Conservation (phyloP, 1,284 basidiomycete genomes). For the Earliella scabrosa region DNA sequence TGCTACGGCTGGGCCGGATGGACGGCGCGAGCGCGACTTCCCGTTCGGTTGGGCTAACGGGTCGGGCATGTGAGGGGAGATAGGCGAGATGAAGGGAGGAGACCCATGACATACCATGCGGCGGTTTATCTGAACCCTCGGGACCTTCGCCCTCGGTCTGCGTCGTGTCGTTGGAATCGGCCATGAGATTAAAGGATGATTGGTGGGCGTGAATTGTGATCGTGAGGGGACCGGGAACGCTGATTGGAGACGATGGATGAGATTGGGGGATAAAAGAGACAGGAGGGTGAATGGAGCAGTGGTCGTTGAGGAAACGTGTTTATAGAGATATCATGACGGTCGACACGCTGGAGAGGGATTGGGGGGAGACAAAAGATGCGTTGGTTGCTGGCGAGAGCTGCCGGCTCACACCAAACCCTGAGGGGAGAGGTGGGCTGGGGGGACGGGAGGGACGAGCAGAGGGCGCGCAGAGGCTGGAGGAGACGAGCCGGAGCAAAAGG, state of each 20-base stretch:
- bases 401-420: slow-evolving; percentile 35
- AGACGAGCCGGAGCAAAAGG: slow-evolving; percentile 32
- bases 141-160: slow-evolving; percentile 59
- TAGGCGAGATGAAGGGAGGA: slow-evolving; percentile 22
- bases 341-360: slow-evolving; percentile 25
- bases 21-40: slow-evolving; percentile 19
- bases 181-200: slow-evolving; percentile 24
- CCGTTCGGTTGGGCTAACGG: slow-evolving; percentile 19
- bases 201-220: slow-evolving; percentile 12
- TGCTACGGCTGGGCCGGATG: slow-evolving; percentile 19
- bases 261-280: slow-evolving; percentile 19
- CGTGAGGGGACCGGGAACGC: slow-evolving; percentile 9
- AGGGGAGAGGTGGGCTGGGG: slow-evolving; percentile 17
- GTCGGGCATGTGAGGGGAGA: not conserved
- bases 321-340: slow-evolving; percentile 43
- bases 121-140: slow-evolving; percentile 65
- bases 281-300: slow-evolving; percentile 20
- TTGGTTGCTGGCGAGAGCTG: slow-evolving; percentile 33
- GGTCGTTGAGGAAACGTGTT: slow-evolving; percentile 25
- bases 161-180: slow-evolving; percentile 43
- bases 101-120: slow-evolving; percentile 36
- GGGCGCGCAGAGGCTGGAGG: slow-evolving; percentile 20
- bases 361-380: slow-evolving; percentile 17
- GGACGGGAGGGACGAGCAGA: slow-evolving; percentile 13
- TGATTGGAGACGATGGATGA: slow-evolving; percentile 23